Percentiles rank a stretch among this genome's conserved stretches.
These are phyloP conservation scores for Nematocida sp. DNA, from an alignment of 371 early-diverging fungal genomes.

Conservation along the genomic window DNA sequence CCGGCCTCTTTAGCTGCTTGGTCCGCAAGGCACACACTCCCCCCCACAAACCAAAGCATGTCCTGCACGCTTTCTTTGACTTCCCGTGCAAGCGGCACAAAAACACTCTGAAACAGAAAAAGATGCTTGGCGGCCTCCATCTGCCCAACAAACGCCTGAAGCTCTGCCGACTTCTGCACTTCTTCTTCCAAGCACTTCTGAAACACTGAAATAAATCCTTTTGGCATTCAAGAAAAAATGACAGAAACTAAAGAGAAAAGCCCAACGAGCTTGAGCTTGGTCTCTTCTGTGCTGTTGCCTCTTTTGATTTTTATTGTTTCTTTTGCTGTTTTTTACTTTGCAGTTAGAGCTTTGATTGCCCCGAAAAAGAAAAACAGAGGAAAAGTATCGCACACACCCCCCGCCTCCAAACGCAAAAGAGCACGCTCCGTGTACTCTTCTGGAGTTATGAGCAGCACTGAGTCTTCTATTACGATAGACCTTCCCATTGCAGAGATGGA, in stretches of 20 bases:
- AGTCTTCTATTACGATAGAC: conserved; percentile 43
- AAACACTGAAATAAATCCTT: conserved; percentile 13
- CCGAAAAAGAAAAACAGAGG: conserved; percentile 22
- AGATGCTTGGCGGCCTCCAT: neutral
- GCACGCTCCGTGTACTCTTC: neutral
- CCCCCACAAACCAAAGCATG: neutral
- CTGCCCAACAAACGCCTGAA: neutral
- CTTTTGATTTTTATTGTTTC: conserved; percentile 6
- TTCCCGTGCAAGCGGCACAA: neutral
- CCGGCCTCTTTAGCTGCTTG: neutral
- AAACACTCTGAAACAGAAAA: neutral
- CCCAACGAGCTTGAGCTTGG: neutral
- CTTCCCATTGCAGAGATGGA: conserved; percentile 35
- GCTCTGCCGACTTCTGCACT: neutral
- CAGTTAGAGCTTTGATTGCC: neutral
- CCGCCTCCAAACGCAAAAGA: neutral
- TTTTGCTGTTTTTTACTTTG: conserved; percentile 9
- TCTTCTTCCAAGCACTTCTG: conserved; percentile 34
- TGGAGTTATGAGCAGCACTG: conserved; percentile 43
- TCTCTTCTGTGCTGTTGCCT: neutral
- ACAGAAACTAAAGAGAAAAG: conserved; percentile 9
- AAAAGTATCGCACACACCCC: neutral
- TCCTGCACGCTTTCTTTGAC: neutral
- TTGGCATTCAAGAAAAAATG: conserved; percentile 32
- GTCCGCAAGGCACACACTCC: neutral